Base-by-base conservation (phyloP, 192 early-diverging fungal species). In the Coemansia sp. region DNA sequence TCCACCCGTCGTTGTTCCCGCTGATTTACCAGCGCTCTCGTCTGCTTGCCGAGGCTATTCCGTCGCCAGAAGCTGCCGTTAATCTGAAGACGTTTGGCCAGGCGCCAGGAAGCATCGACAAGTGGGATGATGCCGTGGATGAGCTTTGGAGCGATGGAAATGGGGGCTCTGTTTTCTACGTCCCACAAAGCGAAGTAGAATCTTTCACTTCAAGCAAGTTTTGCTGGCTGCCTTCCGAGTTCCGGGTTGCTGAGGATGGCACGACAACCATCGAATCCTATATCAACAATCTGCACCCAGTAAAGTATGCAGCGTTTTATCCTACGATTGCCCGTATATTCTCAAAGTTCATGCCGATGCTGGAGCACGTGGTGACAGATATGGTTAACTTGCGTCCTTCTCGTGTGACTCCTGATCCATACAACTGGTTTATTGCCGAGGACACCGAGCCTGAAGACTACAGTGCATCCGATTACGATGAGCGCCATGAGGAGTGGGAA, bases 261-360 rank as follows among this genome's bases (percentile, higher is more conserved):
- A n/a, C 63, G 6, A 60, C 75, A 18, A 41, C 44, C 1, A 62
- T 84, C 16, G 36, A 50, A 20, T 87, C 85, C 2, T 90, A 90
- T 63, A 90, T 91, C 76, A 89, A 90, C 79, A 90, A 89, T 50
- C 45, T 89, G 19, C 80, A 89, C 38, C 87, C 84, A 8, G 21
- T 55, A 15, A 63, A 80, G 31, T 62, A 79, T 53, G 59, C 61
- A 8, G 63, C 60, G 10, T 50, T 85, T 53, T 87, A 90, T 44
- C 64, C 61, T 4, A 65, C 70, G 12, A 68, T 91, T 30, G 70
- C 61, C 1, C 33, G 36, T 16, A 67, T 84, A 23, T 79, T 91
- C 43, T 64, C 68, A 23, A 46, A 45, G 30, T 81, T 89, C 45
- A 50, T 90, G 2, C 87, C 87, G 3, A 56, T 88, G 70, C 85